phyloP scores from a whole-genome alignment of 1,139 yeast species.

The Spathaspora jeffriesii region DNA sequence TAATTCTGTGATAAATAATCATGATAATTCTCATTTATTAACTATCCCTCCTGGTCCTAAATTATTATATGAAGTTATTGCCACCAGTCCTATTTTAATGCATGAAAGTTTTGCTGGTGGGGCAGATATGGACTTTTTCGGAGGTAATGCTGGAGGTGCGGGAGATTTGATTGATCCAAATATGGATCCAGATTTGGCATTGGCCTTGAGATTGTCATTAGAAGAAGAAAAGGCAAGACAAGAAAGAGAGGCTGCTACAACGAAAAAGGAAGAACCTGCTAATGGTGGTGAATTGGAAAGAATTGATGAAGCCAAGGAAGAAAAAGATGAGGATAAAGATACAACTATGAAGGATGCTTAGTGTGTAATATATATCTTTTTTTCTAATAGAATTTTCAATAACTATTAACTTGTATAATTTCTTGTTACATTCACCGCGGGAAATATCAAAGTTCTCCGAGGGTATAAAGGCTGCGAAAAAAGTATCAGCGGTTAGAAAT shows the following conservation, averaged over 20 bases:
- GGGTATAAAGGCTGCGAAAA: slow-evolving; percentile 1
- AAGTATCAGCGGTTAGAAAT: background rate
- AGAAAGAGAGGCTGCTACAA: slow-evolving; percentile 52
- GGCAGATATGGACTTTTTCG: slow-evolving; percentile 23
- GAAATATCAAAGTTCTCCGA: no score
- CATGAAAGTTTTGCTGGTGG: slow-evolving; percentile 50
- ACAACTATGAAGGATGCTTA: slow-evolving; percentile 16
- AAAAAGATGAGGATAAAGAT: slow-evolving; percentile 20
- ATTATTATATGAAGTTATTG: slow-evolving; percentile 71
- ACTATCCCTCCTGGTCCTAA: slow-evolving; percentile 90
- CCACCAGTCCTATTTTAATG: slow-evolving; percentile 66
- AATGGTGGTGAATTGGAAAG: slow-evolving; percentile 21
- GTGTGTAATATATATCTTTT: background rate
- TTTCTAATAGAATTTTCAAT: background rate
- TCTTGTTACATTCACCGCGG: no score
- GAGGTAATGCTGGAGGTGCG: slow-evolving; percentile 47
- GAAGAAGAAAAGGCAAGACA: slow-evolving; percentile 84
- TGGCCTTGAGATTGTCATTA: slow-evolving; percentile 83
- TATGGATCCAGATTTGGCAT: slow-evolving; percentile 96
- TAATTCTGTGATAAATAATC: slow-evolving; percentile 67
- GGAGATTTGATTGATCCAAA: slow-evolving; percentile 78
- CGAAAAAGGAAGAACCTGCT: slow-evolving; percentile 24
- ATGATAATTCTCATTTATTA: slow-evolving; percentile 82
- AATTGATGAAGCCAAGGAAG: slow-evolving; percentile 31
- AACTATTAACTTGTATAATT: background rate